A percentile compares a stretch with the other conserved stretches of the same genome.
These are phyloP conservation scores for Calonectria crousiana DNA, from an alignment of 2,329 filamentous ascomycete species.

Conservation along the genomic window DNA sequence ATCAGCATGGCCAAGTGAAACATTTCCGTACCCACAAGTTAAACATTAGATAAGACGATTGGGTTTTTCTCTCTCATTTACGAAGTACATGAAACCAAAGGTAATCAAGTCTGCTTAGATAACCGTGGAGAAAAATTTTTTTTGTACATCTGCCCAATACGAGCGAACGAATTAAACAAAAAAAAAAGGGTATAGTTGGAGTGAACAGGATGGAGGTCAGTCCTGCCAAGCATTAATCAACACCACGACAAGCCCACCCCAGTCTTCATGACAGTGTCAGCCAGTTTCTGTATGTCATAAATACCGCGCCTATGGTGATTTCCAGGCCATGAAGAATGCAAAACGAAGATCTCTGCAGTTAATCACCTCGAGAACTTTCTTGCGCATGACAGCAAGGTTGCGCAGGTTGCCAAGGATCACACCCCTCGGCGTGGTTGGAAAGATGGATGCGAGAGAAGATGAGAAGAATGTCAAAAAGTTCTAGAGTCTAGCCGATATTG, in stretches of 20 bases:
- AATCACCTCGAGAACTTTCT: neutral
- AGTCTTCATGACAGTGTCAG: neutral
- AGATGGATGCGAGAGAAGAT: neutral
- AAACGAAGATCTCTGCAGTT: conserved; percentile 1
- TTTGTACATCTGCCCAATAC: neutral
- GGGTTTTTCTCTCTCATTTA: neutral
- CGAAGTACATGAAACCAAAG: neutral
- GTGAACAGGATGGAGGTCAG: neutral
- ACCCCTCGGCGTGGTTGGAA: neutral
- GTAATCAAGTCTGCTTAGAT: neutral
- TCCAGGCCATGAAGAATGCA: neutral
- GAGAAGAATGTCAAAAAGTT: neutral
- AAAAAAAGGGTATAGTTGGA: neutral
- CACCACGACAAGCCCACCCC: neutral
- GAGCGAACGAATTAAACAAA: neutral
- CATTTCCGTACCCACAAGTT: neutral
- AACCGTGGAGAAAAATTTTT: neutral
- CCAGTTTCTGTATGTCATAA: neutral
- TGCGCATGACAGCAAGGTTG: neutral
- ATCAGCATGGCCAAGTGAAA: neutral
- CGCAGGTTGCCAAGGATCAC: neutral
- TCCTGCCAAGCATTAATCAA: neutral
- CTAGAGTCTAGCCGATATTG: neutral
- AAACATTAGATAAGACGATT: conserved; percentile 10
- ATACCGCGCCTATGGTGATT: neutral